Evolutionary conservation across 495 filamentous ascomycete genomes (phyloP).

Genomic region (Hypoxylon intermedium): DNA sequence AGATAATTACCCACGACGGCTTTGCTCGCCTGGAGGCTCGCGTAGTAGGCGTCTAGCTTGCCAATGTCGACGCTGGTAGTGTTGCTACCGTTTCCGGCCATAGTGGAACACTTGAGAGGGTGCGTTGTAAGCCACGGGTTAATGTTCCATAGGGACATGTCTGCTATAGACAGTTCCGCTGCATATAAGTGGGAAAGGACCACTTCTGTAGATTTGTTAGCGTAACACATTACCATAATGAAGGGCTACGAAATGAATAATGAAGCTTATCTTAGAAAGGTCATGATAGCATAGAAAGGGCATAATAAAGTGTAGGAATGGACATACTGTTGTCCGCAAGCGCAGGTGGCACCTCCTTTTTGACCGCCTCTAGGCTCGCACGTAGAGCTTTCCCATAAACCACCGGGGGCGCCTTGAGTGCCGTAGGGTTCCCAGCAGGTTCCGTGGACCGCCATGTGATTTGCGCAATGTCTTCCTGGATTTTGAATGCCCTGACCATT

Average conservation of each 20-base stretch:
- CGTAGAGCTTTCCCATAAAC: constrained; percentile 32
- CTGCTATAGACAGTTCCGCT: constrained; percentile 35
- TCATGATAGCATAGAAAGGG: neutral
- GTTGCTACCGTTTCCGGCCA: neutral
- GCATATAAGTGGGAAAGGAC: constrained; percentile 15
- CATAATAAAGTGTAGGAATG: neutral
- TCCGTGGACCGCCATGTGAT: constrained; percentile 27
- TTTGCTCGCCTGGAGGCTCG: constrained; percentile 29
- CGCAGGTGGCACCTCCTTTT: constrained; percentile 21
- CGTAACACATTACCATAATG: neutral
- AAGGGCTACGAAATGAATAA: no score
- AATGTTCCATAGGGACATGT: constrained; percentile 36
- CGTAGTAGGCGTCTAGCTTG: constrained; percentile 35
- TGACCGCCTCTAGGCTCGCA: constrained; percentile 27
- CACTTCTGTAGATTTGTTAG: constrained; percentile 18
- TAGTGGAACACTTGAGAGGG: neutral
- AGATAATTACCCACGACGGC: constrained; percentile 38
- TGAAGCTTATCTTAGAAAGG: neutral
- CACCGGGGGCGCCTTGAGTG: constrained; percentile 18
- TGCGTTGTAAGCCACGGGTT: constrained; percentile 27
- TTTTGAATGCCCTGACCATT: constrained; percentile 46
- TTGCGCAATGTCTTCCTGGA: constrained; percentile 37
- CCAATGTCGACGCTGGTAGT: constrained; percentile 23
- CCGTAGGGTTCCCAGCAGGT: neutral
- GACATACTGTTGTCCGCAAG: constrained; percentile 32